phyloP scores from a whole-genome alignment of 345 rosid genomes.

The Eucalyptus pauciflora region DNA sequence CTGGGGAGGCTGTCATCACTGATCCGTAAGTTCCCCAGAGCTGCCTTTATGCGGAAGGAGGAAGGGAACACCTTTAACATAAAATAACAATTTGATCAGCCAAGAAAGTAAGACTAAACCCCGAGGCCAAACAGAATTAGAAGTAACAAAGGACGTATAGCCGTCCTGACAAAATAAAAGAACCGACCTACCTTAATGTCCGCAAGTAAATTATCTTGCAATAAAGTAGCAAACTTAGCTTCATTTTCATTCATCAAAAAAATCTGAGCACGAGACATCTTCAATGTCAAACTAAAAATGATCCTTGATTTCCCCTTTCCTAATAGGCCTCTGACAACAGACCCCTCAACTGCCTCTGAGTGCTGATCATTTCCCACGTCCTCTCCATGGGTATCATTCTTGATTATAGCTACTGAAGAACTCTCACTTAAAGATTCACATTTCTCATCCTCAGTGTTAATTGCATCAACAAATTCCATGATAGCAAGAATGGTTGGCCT shows the following conservation, averaged over 20 bases:
- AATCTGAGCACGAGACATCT: slow-evolving; percentile 89
- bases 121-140: not conserved
- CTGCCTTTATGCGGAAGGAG: slow-evolving; percentile 83
- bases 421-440: slow-evolving; percentile 42
- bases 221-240: slow-evolving; percentile 76
- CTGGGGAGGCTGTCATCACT: slow-evolving; percentile 92
- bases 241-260: slow-evolving; percentile 88
- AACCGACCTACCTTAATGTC: slow-evolving; percentile 65
- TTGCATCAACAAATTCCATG: slow-evolving; percentile 78
- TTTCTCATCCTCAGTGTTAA: slow-evolving; percentile 48
- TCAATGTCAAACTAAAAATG: slow-evolving; percentile 65
- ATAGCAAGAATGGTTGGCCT: slow-evolving; percentile 92
- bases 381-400: slow-evolving; percentile 22
- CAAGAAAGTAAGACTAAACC: not conserved
- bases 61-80: slow-evolving; percentile 78
- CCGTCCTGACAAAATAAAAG: not conserved
- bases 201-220: slow-evolving; percentile 77
- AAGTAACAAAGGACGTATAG: not conserved
- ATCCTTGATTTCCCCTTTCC: slow-evolving; percentile 93
- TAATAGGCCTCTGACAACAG: slow-evolving; percentile 72
- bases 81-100: not conserved
- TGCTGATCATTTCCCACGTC: slow-evolving; percentile 26
- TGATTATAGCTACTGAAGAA: slow-evolving; percentile 34
- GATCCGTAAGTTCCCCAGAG: slow-evolving; percentile 85
- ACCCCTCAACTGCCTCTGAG: slow-evolving; percentile 20